A percentile compares a stretch with the other conserved stretches of the same genome.
These are phyloP conservation scores for Aspergillus ellipticus DNA, from an alignment of 495 filamentous ascomycete species.

Conservation along the genomic window DNA sequence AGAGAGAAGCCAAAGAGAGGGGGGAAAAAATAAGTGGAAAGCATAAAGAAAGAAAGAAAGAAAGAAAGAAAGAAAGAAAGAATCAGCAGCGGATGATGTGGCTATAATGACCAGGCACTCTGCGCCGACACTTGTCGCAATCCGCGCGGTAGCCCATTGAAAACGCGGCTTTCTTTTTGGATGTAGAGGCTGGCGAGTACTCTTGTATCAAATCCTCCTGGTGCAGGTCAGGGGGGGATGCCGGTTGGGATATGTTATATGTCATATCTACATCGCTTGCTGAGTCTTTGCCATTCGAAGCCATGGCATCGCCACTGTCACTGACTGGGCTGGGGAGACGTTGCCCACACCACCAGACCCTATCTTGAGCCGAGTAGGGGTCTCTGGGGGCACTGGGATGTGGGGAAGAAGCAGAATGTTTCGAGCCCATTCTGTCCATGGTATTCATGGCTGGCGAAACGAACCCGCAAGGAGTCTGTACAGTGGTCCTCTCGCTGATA, in stretches of 20 bases:
- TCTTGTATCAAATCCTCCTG: background rate
- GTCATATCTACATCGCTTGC: constrained; percentile 22
- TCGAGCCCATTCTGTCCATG: too few relatives aligned
- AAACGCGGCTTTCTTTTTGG: constrained; percentile 54
- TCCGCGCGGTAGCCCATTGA: constrained; percentile 82
- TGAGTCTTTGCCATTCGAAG: constrained; percentile 28
- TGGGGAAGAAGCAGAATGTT: background rate
- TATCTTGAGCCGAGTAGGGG: constrained; percentile 28
- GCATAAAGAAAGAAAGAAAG: background rate
- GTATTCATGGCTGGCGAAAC: background rate
- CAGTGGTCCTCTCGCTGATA: constrained; percentile 17
- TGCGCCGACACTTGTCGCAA: constrained; percentile 78
- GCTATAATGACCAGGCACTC: constrained; percentile 82
- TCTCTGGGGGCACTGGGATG: background rate
- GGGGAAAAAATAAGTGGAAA: background rate
- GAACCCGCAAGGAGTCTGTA: constrained; percentile 21
- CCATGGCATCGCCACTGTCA: constrained; percentile 55
- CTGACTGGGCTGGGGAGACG: constrained; percentile 69
- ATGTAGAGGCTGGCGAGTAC: constrained; percentile 1
- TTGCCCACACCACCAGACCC: constrained; percentile 46
- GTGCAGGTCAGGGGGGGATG: constrained; percentile 9
- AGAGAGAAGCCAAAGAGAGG: background rate
- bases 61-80: constrained; percentile 3
- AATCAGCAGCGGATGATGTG: constrained; percentile 58
- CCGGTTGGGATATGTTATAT: constrained; percentile 8